Evolutionary conservation across 2,329 filamentous ascomycete genomes (phyloP), one percentile per base, ranked within the genome.

Genomic region (Geosmithia putterillii): DNA sequence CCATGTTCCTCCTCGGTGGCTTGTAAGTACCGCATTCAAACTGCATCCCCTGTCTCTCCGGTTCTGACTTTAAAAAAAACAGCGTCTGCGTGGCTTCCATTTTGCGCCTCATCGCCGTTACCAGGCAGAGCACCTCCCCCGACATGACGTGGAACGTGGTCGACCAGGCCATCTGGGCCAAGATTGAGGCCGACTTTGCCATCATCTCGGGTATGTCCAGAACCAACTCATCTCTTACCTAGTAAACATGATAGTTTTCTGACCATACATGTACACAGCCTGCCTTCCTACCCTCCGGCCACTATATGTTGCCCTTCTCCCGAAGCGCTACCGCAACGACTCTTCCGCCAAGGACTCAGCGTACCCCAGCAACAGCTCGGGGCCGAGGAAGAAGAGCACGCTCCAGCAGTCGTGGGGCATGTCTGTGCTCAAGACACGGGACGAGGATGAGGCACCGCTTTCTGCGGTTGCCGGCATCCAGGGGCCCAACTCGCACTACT

Each of bases 91-190:
- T 40, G 4, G 38, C 38, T 14, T 40, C 38, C 15, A 40, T 40
- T 19, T 22, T 40, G 38, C 38, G 38, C 10, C 38, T 40, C 19
- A 17, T 40, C 19, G 58, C 50, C 46, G 61, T 60, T 0, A 58
- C 53, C 14, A 68, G 52, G 0, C 61, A 50, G 5, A 67, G 45
- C 1, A 60, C 59, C 7, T 60, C 51, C 44, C 67, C 65, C 0
- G 65, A 65, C 0, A 69, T 65, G 2, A 64, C 58, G 2, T 40
- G 38, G 38, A 40, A 40, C 22, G n/a, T 40, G 4, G 38, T 40
- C 12, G 38, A 20, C 15, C 38, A 40, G 22, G 38, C n/a, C n/a
- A 40, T 20, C 4, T 40, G 38, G 38, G 38, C 38, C 9, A 40
- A 40, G 19, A 40, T 40, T 4, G 38, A 40, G 38, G 38, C 38